Base-by-base conservation (phyloP, 139 green algal genomes). In the Chlorella sorokiniana region DNA sequence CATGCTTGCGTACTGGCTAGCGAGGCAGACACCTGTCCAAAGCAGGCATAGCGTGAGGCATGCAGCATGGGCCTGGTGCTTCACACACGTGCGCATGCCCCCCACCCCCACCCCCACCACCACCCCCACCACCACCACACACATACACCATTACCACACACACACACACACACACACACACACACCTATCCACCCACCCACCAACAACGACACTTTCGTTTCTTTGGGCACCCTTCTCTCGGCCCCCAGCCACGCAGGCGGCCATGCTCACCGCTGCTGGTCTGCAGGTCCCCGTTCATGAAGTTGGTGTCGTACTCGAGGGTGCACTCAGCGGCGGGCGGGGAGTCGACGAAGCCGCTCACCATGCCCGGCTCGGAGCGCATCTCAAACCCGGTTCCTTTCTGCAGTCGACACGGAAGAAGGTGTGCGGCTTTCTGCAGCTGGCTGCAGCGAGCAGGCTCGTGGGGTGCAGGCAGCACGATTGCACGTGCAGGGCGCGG, bases 241-340 rank as follows among this genome's bases (percentile, higher is more conserved):
- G n/a, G n/a, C n/a, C n/a, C n/a, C n/a, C n/a, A n/a, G n/a, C n/a
- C n/a, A n/a, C n/a, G n/a, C n/a, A n/a, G n/a, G n/a, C n/a, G 64
- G 14, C 4, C 14, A 0, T 11, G 42, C 69, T 6, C 71, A 78
- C 71, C 71, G 33, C 51, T 16, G 4, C 29, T 22, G 1, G 48
- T 33, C 18, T 29, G 23, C 1, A 78, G 38, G 71, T 48, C 51
- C 5, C 71, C 71, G 1, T 35, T 51, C 37, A 35, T 29, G 3
- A 78, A 27, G 51, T 67, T 37, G 20, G 71, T 78, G 71, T 78
- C 71, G 9, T 52, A 78, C 71, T 78, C 71, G 1, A 68, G 35
- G 20, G 48, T 68, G 71, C 71, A 78, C 8, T 7, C 4, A 51
- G 71, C 71, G 14, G 45, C 48, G 3, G 48, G 45, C 14, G n/a